Evolutionary conservation across 2,329 filamentous ascomycete species (phyloP).

Genomic region (Sordariomycetes sp.): DNA sequence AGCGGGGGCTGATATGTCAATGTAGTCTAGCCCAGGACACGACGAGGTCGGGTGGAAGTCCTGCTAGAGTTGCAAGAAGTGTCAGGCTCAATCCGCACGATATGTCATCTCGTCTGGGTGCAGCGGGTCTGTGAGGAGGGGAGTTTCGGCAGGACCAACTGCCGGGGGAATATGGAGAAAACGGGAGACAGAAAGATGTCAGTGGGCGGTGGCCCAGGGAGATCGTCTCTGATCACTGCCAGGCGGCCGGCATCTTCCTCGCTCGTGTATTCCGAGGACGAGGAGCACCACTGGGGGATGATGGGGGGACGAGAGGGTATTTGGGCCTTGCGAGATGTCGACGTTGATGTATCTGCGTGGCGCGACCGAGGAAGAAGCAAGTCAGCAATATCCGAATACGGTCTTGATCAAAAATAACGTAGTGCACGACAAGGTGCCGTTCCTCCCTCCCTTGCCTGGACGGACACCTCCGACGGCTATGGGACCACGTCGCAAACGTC

Average conservation of each 20-base stretch:
- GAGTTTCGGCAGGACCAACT: not conserved
- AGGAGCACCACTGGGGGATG: conserved; percentile 1
- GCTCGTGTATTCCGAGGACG: not conserved
- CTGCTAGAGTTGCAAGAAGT: not conserved
- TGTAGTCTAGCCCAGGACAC: conserved; percentile 4
- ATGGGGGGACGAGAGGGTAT: not conserved
- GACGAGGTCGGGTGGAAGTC: conserved; percentile 4
- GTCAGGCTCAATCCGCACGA: not conserved
- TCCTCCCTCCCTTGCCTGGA: conserved; percentile 3
- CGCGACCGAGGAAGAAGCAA: not conserved
- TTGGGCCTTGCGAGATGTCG: not conserved
- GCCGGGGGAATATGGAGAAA: not conserved
- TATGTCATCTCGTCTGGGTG: not conserved
- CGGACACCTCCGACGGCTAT: not conserved
- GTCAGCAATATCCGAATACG: not conserved
- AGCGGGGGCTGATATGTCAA: conserved; percentile 2
- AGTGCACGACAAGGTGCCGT: not conserved
- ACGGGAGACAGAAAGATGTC: not conserved
- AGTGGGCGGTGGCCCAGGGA: not conserved
- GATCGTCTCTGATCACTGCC: not conserved
- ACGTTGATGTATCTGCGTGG: conserved; percentile 3
- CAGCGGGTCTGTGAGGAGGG: not conserved
- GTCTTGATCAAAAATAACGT: not conserved
- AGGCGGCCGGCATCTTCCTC: not conserved
- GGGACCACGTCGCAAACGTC: not conserved